Evolutionary conservation across 345 rosid species (phyloP), one percentile per base, ranked within the genome.

Genomic region (Salix arbutifolia): DNA sequence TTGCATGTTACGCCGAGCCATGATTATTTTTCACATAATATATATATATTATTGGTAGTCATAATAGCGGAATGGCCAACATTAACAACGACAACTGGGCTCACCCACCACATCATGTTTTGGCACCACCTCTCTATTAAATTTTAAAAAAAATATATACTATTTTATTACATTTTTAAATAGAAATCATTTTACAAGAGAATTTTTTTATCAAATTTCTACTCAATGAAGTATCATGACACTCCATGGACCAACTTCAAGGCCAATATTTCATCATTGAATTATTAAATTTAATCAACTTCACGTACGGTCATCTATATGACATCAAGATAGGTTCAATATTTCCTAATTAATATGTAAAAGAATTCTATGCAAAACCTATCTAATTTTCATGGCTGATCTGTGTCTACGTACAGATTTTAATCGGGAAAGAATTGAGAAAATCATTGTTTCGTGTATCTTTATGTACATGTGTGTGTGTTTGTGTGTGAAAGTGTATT

Each of bases 61-160:
- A 68, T 53, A 46, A 35, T 1, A 46, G 30, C 70, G 37, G 37
- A 76, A 74, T 86, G 84, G 87, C 83, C 77, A 78, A 61, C 83
- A 82, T 61, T 19, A 81, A 86, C 58, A 78, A 85, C 79, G 80
- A 83, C 89, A 78, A 70, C 70, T 86, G 87, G 86, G 86, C 87
- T 80, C 78, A 53, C 74, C 71, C 84, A 82, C 83, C 80, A 69
- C 71, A 31, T 5, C 7, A 37, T 67, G 65, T 62, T 65, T 64
- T 69, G 79, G 74, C 80, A 42, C 70, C 62, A 67, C 37, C 78
- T 35, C 28, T 16, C 18, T 19, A 10, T 10, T 10, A 40, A 40
- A 0, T 0, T 9, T 40, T 37, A 6, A 1, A 8, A 9, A 9
- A 40, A 0, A 10, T 11, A 40, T 9, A 40, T 40, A 40, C 12